Evolutionary conservation across 768 basidiomycete genomes (phyloP), one percentile per base, ranked within the genome.

Genomic region (Paxillus ammoniavirescens): DNA sequence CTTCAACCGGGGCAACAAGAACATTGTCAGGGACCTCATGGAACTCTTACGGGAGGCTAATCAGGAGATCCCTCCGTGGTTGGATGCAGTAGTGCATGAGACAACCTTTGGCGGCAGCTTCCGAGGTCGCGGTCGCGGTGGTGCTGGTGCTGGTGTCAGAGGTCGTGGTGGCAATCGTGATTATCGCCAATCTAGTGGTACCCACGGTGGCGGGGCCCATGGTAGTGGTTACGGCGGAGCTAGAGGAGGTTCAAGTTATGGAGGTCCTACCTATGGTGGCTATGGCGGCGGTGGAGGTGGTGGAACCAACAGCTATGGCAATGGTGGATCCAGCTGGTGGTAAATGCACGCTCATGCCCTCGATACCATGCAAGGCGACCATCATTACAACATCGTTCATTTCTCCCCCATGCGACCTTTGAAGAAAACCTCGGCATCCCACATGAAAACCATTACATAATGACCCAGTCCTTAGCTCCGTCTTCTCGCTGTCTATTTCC

Each of bases 1-100:
- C 81, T 93, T 93, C 80, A 93, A 93, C 68, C 82, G 92, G 13
- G 89, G 89, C 50, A 98, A 97, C 77, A 87, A 86, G 70, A 89
- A 90, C 70, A 94, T 98, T 56, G 93, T 90, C 51, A 83, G 87
- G 52, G 95, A 97, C 63, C 79, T 99, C 42, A 76, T 99, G 47
- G 96, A 98, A 70, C 82, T 99, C 4, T 82, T 99, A 21, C 83
- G 91, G 49, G 96, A 99, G 73, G 95, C 96, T 47, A 95, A 98
- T 70, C 94, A 97, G 69, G 93, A 96, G 47, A 89, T 94, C 53
- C 97, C 97, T 1, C 49, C 67, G 2, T 99, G 95, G 94, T 78
- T 99, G 49, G 91, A 94, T 66, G 83, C 87, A 10, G 85, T 98
- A 54, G 84, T 86, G 5, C 82, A 86, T 51, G 95, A 98, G 72